Percentiles rank a stretch among this genome's conserved stretches.
Conservation (phyloP, 2,329 filamentous ascomycete genomes). For the Macrophomina pseudophaseolina region DNA sequence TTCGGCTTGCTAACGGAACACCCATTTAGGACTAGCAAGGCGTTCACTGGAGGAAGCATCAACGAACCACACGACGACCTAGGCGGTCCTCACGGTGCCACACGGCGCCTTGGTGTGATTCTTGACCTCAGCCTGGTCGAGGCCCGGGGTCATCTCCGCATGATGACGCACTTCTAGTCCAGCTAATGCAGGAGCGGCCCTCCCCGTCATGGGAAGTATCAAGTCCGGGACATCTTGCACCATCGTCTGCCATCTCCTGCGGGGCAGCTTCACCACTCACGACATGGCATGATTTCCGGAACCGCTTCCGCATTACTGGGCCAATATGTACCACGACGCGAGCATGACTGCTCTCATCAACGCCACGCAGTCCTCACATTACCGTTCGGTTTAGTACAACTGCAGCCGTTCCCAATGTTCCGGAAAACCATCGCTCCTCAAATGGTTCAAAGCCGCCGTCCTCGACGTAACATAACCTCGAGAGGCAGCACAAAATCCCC, state of each 20-base stretch:
- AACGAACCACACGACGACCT: neutral
- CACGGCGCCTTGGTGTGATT: neutral
- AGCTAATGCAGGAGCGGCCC: conserved; percentile 3
- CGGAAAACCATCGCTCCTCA: too few relatives aligned
- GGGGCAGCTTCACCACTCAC: neutral
- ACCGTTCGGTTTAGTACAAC: too few relatives aligned
- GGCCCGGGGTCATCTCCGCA: neutral
- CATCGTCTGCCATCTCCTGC: neutral
- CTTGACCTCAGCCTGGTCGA: neutral
- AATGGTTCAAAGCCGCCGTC: neutral
- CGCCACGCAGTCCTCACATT: neutral
- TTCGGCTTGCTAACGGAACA: neutral
- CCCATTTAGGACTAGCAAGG: conserved; percentile 10
- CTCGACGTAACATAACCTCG: too few relatives aligned
- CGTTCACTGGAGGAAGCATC: neutral
- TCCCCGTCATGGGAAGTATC: conserved; percentile 18
- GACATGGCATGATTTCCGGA: conserved; percentile 4
- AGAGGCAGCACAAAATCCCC: too few relatives aligned
- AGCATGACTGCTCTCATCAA: neutral
- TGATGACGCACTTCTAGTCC: neutral
- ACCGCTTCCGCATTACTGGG: neutral
- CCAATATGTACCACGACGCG: neutral
- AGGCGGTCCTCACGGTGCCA: neutral
- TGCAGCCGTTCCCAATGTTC: too few relatives aligned
- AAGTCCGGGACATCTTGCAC: neutral